Base-by-base conservation (phyloP, 306 rosid species). In the Cercis canadensis region DNA sequence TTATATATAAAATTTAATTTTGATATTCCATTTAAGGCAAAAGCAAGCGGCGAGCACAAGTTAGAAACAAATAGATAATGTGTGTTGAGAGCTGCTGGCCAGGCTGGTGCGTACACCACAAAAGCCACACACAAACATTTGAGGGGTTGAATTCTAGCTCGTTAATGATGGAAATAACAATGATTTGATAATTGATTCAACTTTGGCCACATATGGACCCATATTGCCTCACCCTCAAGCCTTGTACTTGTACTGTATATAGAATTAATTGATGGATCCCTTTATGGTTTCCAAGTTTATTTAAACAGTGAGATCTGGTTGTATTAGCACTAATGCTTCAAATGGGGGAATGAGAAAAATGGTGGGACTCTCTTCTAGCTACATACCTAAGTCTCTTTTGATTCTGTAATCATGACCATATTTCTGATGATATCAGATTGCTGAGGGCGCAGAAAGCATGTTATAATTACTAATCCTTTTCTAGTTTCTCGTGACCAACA, bases 131-230 rank as follows among this genome's bases (percentile, higher is more conserved):
- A 49, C 18, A 34, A 46, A 29, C 74, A 57, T 59, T 40, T 17
- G 57, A 63, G 47, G 57, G 72, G 50, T 71, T 43, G 47, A 73
- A 32, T 66, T 59, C 3, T 43, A 8, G 54, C 66, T 11, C 32
- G 46, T 63, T 57, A 54, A 72, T 72, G 31, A 65, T 40, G 62
- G 33, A 53, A 68, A 60, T 36, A 65, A 74, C 76, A 62, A 62
- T 79, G 56, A 74, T 74, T 74, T 79, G 79, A 74, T 68, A 62
- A 73, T 54, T 68, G 75, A 62, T 79, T 62, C 79, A 47, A 14
- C 41, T 68, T 54, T 56, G 57, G 57, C 53, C 56, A 52, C 31
- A 0, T 6, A 10, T 73, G 79, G 79, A 61, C 70, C 74, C 70
- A 4, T 3, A n/a, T 46, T 8, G 43, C 10, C 19, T 13, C 5